Evolutionary conservation across 768 basidiomycete genomes (phyloP).

Genomic region (Gloeopeniophorella convolvens): DNA sequence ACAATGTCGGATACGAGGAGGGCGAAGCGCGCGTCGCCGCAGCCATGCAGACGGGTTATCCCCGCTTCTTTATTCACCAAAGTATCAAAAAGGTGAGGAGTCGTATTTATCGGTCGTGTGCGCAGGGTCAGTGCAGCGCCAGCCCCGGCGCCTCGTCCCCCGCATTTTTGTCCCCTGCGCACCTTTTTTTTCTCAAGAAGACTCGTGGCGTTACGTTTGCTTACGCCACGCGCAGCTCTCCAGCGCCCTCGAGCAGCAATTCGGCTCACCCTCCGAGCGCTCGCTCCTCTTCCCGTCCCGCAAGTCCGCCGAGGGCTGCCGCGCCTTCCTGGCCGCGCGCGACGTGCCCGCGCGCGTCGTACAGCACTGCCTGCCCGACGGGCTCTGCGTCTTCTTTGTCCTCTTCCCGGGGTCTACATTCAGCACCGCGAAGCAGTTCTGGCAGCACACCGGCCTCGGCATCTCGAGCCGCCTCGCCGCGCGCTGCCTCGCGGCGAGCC

Average conservation of each 20-base stretch:
- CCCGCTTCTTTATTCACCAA: slow-evolving; percentile 88
- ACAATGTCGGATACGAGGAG: slow-evolving; percentile 89
- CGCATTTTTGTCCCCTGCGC: not conserved
- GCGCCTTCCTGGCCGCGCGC: slow-evolving; percentile 59
- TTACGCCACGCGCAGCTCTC: slow-evolving; percentile 53
- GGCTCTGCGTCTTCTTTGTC: slow-evolving; percentile 67
- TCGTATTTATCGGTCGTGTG: not conserved
- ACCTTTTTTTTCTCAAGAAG: too few relatives aligned
- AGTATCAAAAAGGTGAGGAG: slow-evolving; percentile 68
- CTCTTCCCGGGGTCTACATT: slow-evolving; percentile 62
- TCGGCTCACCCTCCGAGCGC: slow-evolving; percentile 60
- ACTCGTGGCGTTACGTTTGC: too few relatives aligned
- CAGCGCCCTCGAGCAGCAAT: slow-evolving; percentile 67
- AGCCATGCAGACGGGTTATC: slow-evolving; percentile 85
- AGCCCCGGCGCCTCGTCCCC: not conserved
- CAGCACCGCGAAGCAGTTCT: slow-evolving; percentile 78
- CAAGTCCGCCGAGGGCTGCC: slow-evolving; percentile 65
- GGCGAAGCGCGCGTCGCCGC: slow-evolving; percentile 75
- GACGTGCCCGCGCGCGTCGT: slow-evolving; percentile 50
- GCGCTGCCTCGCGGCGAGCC: slow-evolving; percentile 51
- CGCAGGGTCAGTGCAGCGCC: too few relatives aligned
- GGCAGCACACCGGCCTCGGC: slow-evolving; percentile 92
- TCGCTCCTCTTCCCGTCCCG: slow-evolving; percentile 78
- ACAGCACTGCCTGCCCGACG: slow-evolving; percentile 53
- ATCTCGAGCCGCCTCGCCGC: slow-evolving; percentile 87